These are phyloP conservation scores for Endotrypanum monterogeii DNA, from an alignment of 208 protist species.

Conservation along the genomic window DNA sequence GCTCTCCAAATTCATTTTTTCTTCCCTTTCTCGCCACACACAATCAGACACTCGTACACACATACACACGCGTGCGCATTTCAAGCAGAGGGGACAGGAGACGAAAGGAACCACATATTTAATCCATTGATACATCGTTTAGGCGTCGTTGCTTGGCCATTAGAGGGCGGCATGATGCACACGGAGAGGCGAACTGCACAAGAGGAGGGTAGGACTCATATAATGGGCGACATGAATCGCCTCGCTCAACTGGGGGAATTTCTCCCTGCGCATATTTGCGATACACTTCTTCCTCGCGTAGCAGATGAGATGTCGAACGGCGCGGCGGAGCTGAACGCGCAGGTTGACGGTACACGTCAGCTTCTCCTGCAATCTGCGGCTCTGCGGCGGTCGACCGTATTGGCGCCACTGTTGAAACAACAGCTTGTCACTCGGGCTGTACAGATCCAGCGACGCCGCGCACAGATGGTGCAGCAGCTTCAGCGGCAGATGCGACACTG, in stretches of 20 bases:
- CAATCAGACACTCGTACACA: not conserved
- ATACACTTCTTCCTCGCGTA: slow-evolving; percentile 19
- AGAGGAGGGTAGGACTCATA: not conserved
- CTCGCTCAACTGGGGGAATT: slow-evolving; percentile 11
- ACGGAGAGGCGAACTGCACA: not conserved
- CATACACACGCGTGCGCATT: not conserved
- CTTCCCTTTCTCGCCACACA: not conserved
- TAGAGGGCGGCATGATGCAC: not conserved
- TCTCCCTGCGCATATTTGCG: slow-evolving; percentile 15
- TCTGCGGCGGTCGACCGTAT: slow-evolving; percentile 21
- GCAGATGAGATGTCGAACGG: slow-evolving; percentile 17
- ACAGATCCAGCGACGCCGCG: slow-evolving; percentile 41
- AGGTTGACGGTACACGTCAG: slow-evolving; percentile 33
- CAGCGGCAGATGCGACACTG: slow-evolving; percentile 26
- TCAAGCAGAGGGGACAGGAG: not conserved
- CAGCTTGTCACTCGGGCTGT: slow-evolving; percentile 30
- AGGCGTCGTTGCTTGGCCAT: no score
- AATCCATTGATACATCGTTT: not conserved
- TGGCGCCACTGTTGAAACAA: slow-evolving; percentile 27
- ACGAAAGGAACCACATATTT: not conserved
- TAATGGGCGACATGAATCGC: slow-evolving; percentile 10
- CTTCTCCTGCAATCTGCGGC: slow-evolving; percentile 25
- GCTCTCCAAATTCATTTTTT: not conserved
- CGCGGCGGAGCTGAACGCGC: slow-evolving; percentile 20
- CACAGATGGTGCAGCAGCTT: slow-evolving; percentile 37